Conservation (phyloP, 2,329 filamentous ascomycete species). For the Stagonosporopsis vannaccii region DNA sequence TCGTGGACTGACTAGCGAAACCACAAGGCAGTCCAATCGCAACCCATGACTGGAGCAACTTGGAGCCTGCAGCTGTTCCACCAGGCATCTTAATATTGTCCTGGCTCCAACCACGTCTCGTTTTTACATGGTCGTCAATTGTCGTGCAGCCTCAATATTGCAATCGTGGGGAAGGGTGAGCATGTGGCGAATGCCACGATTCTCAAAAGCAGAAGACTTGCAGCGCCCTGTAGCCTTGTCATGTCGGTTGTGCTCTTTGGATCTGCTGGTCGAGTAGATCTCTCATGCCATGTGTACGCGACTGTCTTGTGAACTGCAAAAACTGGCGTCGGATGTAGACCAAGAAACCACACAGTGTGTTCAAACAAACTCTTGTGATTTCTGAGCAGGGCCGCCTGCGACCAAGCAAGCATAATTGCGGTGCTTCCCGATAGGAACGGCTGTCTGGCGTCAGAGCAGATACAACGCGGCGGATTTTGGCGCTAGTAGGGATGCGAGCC, state of each 20-base stretch:
- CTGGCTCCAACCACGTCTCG: background rate
- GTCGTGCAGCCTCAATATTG: background rate
- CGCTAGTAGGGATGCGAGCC: background rate
- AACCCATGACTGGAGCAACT: slow-evolving; percentile 1
- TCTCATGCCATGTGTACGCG: slow-evolving; percentile 2
- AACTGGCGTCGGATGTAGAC: background rate
- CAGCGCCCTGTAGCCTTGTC: background rate
- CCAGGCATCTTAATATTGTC: background rate
- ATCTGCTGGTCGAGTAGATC: background rate
- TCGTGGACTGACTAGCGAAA: slow-evolving; percentile 14
- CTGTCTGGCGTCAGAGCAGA: slow-evolving; percentile 15
- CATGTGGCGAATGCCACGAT: background rate
- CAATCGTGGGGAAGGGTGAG: background rate
- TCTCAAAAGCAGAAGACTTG: background rate
- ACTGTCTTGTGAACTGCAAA: slow-evolving; percentile 2
- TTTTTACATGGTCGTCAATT: background rate
- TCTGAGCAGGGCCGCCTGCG: slow-evolving; percentile 2
- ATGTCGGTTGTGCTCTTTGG: background rate
- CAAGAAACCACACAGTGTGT: background rate
- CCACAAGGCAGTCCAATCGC: slow-evolving; percentile 8
- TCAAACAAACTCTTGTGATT: background rate
- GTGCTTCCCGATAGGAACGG: slow-evolving; percentile 13
- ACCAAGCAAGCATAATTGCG: slow-evolving; percentile 7
- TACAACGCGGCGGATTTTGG: slow-evolving; percentile 2
- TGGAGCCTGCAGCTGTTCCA: background rate